phyloP scores from a whole-genome alignment of 805 yeast genomes.

The Wickerhamiella brachini region DNA sequence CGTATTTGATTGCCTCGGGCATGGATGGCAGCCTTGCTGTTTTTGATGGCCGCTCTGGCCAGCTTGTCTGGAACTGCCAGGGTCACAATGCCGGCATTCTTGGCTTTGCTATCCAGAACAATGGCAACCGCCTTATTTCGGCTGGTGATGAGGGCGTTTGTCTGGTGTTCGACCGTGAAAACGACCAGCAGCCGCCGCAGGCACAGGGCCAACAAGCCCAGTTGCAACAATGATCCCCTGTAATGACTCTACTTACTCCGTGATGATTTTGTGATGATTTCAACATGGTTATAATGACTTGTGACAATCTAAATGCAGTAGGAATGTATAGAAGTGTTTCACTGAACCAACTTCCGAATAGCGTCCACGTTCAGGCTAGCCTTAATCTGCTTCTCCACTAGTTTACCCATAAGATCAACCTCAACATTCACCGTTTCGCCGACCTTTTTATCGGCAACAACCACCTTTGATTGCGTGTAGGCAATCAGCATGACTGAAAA shows the following conservation, averaged over 20 bases:
- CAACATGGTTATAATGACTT: no score
- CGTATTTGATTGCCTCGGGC: conserved; percentile 48
- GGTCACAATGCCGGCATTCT: conserved; percentile 94
- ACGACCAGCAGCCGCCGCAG: not conserved
- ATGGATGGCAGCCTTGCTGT: conserved; percentile 78
- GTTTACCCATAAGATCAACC: conserved; percentile 88
- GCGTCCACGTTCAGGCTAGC: conserved; percentile 30
- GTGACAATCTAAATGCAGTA: not conserved
- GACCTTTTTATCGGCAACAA: conserved; percentile 47
- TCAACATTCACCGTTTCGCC: conserved; percentile 75
- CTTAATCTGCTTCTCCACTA: conserved; percentile 73
- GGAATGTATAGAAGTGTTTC: not conserved
- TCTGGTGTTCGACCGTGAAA: conserved; percentile 37
- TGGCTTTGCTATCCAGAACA: conserved; percentile 59
- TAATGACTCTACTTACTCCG: not conserved
- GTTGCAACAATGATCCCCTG: not conserved
- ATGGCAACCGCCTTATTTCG: conserved; percentile 60
- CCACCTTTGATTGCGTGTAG: conserved; percentile 74
- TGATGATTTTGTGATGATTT: no score
- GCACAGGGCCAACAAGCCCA: not conserved
- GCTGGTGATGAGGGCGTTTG: conserved; percentile 98
- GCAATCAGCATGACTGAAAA: conserved; percentile 86
- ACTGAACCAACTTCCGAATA: not conserved
- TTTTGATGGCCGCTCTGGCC: conserved; percentile 84
- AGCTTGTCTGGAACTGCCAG: conserved; percentile 57